phyloP scores from a whole-genome alignment of 129 eudicot species.

The Kitagawia praeruptora region DNA sequence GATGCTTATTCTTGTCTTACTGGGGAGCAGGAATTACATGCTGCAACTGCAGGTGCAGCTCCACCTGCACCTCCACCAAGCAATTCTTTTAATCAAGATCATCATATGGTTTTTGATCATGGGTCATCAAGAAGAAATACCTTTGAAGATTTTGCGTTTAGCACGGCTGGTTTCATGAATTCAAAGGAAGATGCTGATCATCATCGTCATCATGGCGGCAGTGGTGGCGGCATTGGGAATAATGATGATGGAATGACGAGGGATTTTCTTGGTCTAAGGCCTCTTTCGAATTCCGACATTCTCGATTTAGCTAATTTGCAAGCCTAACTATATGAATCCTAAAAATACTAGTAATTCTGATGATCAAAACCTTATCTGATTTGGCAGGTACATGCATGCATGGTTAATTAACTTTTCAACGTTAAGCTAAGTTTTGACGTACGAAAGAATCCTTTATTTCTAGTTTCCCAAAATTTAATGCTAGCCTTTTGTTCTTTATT shows the following conservation, averaged over 20 bases:
- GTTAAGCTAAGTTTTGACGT: no score
- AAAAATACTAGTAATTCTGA: neutral
- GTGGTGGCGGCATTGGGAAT: slow-evolving; percentile 10
- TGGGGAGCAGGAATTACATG: neutral
- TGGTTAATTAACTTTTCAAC: no score
- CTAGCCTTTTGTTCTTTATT: no score
- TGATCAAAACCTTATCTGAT: slow-evolving; percentile 9
- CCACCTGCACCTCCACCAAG: slow-evolving; percentile 11
- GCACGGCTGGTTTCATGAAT: neutral
- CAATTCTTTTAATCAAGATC: slow-evolving; percentile 29
- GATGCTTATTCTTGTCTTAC: slow-evolving; percentile 7
- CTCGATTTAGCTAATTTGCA: slow-evolving; percentile 29
- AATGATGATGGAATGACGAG: slow-evolving; percentile 59
- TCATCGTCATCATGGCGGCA: neutral
- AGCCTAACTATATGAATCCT: slow-evolving; percentile 8
- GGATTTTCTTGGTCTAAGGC: slow-evolving; percentile 80
- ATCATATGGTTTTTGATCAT: slow-evolving; percentile 18
- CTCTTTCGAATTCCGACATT: slow-evolving; percentile 45
- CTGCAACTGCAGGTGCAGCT: slow-evolving; percentile 21
- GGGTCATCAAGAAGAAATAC: neutral
- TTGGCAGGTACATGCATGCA: no score
- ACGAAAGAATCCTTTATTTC: no score
- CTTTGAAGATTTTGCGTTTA: slow-evolving; percentile 41
- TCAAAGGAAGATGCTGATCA: neutral
- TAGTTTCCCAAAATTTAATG: no score